phyloP scores from a whole-genome alignment of 305 asterid species.

The Fraxinus nigra region DNA sequence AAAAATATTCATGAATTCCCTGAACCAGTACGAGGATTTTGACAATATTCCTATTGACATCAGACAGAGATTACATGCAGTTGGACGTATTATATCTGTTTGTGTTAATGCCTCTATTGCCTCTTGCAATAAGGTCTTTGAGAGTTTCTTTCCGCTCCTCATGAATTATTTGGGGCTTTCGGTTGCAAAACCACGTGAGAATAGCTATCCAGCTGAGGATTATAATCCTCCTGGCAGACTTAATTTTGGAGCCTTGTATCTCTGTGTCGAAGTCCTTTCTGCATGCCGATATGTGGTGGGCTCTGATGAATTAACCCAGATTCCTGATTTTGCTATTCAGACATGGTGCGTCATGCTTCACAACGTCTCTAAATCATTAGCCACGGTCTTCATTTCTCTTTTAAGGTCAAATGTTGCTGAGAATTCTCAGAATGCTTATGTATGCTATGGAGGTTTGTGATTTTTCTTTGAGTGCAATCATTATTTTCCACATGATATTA shows the following conservation, averaged over 20 bases:
- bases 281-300: conserved; percentile 70
- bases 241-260: conserved; percentile 64
- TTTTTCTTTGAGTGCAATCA: conserved; percentile 7
- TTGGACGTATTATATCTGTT: conserved; percentile 62
- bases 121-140: conserved; percentile 67
- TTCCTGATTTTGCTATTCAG: conserved; percentile 38
- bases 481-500: conserved; percentile 13
- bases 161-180: conserved; percentile 59
- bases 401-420: conserved; percentile 39
- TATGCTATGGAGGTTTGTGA: conserved; percentile 58
- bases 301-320: conserved; percentile 26
- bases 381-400: conserved; percentile 45
- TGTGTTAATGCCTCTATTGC: conserved; percentile 59
- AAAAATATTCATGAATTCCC: conserved; percentile 46
- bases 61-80: conserved; percentile 76
- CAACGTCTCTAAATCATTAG: conserved; percentile 45
- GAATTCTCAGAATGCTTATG: conserved; percentile 40
- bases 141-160: conserved; percentile 59
- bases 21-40: conserved; percentile 40
- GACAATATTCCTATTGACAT: conserved; percentile 46
- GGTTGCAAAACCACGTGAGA: conserved; percentile 39
- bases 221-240: conserved; percentile 28
- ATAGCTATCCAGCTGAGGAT: conserved; percentile 30
- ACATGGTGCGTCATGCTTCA: conserved; percentile 55
- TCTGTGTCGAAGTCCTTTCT: conserved; percentile 68